Conservation (phyloP, 2,329 filamentous ascomycete species). For the Incumbomyces lentus region DNA sequence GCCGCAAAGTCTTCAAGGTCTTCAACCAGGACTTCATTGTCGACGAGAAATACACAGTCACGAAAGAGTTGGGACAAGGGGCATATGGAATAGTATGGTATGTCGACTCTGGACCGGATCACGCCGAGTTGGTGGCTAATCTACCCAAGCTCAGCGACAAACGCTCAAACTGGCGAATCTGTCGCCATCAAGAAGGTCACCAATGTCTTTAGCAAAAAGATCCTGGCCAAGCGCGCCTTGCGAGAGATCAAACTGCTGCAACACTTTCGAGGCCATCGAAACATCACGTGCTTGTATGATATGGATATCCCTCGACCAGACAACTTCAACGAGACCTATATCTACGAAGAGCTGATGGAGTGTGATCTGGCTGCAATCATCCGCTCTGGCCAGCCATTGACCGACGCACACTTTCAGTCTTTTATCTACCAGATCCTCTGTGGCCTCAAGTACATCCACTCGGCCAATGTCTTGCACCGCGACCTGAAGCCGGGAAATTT, state of each 20-base stretch:
- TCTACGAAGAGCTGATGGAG: slow-evolving; percentile 99
- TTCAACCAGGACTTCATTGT: slow-evolving; percentile 99
- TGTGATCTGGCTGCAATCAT: slow-evolving; percentile 98
- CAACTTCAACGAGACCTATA: slow-evolving; percentile 97
- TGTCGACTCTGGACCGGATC: slow-evolving; percentile 22
- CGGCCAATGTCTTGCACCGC: slow-evolving; percentile 91
- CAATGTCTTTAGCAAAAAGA: slow-evolving; percentile 99
- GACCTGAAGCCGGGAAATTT: slow-evolving; percentile 96
- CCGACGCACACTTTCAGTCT: slow-evolving; percentile 97
- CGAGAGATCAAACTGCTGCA: slow-evolving; percentile 97
- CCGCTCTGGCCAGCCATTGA: slow-evolving; percentile 88
- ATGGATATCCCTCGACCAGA: slow-evolving; percentile 98
- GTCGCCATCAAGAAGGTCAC: slow-evolving; percentile 99
- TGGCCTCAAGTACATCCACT: slow-evolving; percentile 98
- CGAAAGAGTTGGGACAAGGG: slow-evolving; percentile 95
- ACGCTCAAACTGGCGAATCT: slow-evolving; percentile 80
- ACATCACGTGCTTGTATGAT: slow-evolving; percentile 97
- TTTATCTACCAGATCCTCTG: slow-evolving; percentile 99
- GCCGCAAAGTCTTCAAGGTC: slow-evolving; percentile 94
- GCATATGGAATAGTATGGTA: slow-evolving; percentile 99
- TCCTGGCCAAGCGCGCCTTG: slow-evolving; percentile 92
- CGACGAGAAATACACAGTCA: slow-evolving; percentile 95
- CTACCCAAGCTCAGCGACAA: slow-evolving; percentile 67
- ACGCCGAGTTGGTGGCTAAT: slow-evolving; percentile 8
- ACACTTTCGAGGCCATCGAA: slow-evolving; percentile 86